Evolutionary conservation across 1,284 basidiomycete species (phyloP), one percentile per base, ranked within the genome.

Genomic region (Rhodotorula glutinis): DNA sequence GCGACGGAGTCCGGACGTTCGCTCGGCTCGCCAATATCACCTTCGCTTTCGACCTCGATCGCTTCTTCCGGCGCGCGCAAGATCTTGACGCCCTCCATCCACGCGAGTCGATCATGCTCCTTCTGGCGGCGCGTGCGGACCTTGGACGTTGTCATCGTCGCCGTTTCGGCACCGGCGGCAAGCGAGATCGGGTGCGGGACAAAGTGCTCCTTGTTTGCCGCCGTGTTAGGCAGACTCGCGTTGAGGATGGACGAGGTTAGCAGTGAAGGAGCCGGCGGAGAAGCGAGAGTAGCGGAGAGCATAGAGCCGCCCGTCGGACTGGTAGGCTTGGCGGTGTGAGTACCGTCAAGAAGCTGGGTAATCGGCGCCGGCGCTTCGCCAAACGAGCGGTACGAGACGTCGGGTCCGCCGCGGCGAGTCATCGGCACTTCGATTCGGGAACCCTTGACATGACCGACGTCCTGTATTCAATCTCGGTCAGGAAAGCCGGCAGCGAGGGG

Each of bases 381-480:
- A 27, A 72, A 72, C 16, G 67, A 67, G 30, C 70, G 59, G 53
- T 66, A 72, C 29, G 71, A 72, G 40, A 70, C 60, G 54, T 72
- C 58, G 23, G 68, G 69, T n/a, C 60, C 65, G 25, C 61, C 62
- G 17, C 80, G 76, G 16, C 84, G 76, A 11, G 83, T 82, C 46
- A 82, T 78, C 29, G 81, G 77, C 3, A 84, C 82, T 29, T 81
- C 76, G 65, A 85, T 85, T 0, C 80, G 81, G 2, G 76, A 75
- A 25, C 83, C 82, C 23, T 80, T 80, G 30, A 78, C 77, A 76
- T 82, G 83, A 2, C 84, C 84, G 14, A 79, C 81, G 40, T 78
- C 76, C 74, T 79, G 46, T 77, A 25, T 66, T 67, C 65, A 56
- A 49, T 41, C 10, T 33, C 47, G 14, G 33, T 29, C 44, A 54